Evolutionary conservation across 352 stramenopile genomes (phyloP), one percentile per base, ranked within the genome.

Genomic region (Phytophthora meadii): DNA sequence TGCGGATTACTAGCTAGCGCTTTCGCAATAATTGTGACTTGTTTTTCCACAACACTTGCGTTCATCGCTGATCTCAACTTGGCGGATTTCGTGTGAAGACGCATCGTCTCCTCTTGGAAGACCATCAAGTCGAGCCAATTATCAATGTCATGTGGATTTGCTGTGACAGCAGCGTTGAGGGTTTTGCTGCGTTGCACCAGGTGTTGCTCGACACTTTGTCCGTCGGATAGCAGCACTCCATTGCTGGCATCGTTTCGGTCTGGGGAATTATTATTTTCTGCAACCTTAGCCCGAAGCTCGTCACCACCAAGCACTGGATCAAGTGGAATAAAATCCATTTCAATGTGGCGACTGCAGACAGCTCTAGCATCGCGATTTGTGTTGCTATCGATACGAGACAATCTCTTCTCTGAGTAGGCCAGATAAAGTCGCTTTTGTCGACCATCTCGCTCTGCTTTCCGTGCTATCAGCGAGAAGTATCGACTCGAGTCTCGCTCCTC

Each of bases 51-150:
- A 2, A 92, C 62, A 56, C 63, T 79, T 45, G 44, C 47, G 55
- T 63, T 68, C 25, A 71, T 70, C 9, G 42, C 65, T 45, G 49
- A 34, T 9, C 7, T 52, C n/a, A 64, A 50, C 27, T 65, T 67
- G 53, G 74, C 75, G 4, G 32, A 68, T 36, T 69, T 77, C 9
- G 34, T 51, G 4, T 75, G 53, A 47, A 93, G 60, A 2, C 76
- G 68, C 10, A 77, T 64, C 24, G 73, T 79, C 22, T 93, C 58
- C n/a, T 87, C 77, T 64, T 95, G 87, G 41, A 93, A 92, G 1
- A 70, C 79, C n/a, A 92, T 79, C 27, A 92, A 77, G 46, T 93
- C 74, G 1, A 95, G 70, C 87, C 87, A 95, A 14, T 42, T 59
- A 0, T 76, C 60, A 14, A 89, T 58, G 27, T 84, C 61, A 3